Conservation (phyloP, 2,329 filamentous ascomycete genomes). For the Phyllosticta capitalensis region DNA sequence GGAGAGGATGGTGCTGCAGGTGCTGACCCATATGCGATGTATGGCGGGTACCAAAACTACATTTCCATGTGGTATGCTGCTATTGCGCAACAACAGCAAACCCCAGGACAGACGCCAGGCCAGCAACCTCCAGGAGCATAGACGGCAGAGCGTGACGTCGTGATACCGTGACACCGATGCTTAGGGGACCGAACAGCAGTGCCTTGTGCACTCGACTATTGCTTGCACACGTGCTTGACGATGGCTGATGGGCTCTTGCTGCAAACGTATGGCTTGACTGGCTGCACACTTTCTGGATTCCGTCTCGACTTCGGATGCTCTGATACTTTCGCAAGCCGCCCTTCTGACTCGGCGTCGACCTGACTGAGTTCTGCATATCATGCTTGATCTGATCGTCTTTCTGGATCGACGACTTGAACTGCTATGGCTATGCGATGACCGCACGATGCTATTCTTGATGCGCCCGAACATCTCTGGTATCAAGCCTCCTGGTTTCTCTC, state of each 20-base stretch:
- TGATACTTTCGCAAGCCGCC: slow-evolving; percentile 2
- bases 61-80: slow-evolving; percentile 74
- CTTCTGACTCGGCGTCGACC: neutral
- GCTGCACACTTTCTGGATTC: neutral
- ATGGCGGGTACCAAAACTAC: slow-evolving; percentile 76
- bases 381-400: slow-evolving; percentile 9
- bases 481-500: neutral
- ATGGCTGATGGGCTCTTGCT: slow-evolving; percentile 19
- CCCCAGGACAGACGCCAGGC: slow-evolving; percentile 12
- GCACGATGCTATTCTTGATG: slow-evolving; percentile 2
- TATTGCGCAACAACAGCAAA: slow-evolving; percentile 41
- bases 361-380: slow-evolving; percentile 5
- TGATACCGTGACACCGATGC: slow-evolving; percentile 26
- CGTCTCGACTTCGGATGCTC: slow-evolving; percentile 9
- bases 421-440: slow-evolving; percentile 12
- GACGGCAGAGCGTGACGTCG: slow-evolving; percentile 15
- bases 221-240: slow-evolving; percentile 25
- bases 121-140: slow-evolving; percentile 27
- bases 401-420: slow-evolving; percentile 7
- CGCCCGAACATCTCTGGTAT: neutral
- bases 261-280: slow-evolving; percentile 9
- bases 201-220: slow-evolving; percentile 21
- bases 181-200: slow-evolving; percentile 21
- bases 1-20: slow-evolving; percentile 32
- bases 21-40: slow-evolving; percentile 56